Percentiles rank a stretch among this genome's conserved stretches.
Evolutionary conservation across 139 green algal genomes (phyloP).

Genomic region (Ostreobium quekettii): DNA sequence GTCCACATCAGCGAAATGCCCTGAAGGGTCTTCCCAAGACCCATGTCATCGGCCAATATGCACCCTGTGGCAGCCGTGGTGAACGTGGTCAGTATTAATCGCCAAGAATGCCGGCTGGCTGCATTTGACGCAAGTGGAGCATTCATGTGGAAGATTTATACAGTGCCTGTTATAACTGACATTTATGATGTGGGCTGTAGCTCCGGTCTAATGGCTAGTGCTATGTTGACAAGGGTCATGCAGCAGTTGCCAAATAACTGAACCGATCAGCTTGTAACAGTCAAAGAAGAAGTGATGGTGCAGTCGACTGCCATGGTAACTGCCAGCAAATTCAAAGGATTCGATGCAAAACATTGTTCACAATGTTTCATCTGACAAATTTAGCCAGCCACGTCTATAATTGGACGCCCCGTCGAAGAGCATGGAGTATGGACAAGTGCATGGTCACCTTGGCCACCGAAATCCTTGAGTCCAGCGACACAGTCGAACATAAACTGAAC

Average conservation of each 20-base stretch:
- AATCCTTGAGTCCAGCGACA: conserved; percentile 60
- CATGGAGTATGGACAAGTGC: conserved; percentile 13
- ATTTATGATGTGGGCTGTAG: background rate
- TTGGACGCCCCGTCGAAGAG: too few species aligned
- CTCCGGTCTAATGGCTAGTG: background rate
- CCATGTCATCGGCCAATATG: conserved; percentile 35
- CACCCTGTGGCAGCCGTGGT: conserved; percentile 14
- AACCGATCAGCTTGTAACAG: too few species aligned
- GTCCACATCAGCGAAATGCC: conserved; percentile 93
- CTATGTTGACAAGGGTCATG: background rate
- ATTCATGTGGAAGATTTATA: background rate
- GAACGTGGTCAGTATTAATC: too few species aligned
- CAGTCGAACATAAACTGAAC: conserved; percentile 99
- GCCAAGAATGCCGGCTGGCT: too few species aligned
- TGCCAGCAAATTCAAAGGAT: too few species aligned
- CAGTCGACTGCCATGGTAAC: too few species aligned
- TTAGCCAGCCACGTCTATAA: too few species aligned
- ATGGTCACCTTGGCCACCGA: conserved; percentile 12
- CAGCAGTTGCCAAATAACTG: conserved; percentile 1
- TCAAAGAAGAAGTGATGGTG: too few species aligned
- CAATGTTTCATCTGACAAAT: too few species aligned
- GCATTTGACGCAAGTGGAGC: background rate
- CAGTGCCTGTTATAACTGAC: background rate
- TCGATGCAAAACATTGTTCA: too few species aligned
- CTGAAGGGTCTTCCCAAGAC: conserved; percentile 41